A percentile compares a stretch with the other conserved stretches of the same genome.
Evolutionary conservation across 1,284 basidiomycete genomes (phyloP).

Genomic region (Heliocybe sulcata): DNA sequence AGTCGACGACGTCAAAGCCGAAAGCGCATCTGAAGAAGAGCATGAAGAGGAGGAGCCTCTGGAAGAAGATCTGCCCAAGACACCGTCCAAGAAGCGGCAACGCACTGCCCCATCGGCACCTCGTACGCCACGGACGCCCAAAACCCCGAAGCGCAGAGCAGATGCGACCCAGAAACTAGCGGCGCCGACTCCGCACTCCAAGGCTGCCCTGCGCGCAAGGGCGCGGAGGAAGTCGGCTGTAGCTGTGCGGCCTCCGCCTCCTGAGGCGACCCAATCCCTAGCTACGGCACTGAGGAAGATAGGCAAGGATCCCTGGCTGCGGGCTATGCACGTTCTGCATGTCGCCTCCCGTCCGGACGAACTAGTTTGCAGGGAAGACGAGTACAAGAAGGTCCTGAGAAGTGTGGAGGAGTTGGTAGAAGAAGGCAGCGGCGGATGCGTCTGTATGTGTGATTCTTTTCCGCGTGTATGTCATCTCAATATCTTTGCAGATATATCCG

Average conservation of each 20-base stretch:
- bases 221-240: conserved; percentile 25
- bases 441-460: conserved; percentile 60
- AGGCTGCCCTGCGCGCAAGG: conserved; percentile 42
- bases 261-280: conserved; percentile 16
- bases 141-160: conserved; percentile 17
- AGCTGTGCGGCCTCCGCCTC: conserved; percentile 27
- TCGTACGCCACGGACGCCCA: conserved; percentile 11
- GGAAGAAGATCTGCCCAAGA: conserved; percentile 8
- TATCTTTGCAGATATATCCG: conserved; percentile 76
- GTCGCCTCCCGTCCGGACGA: conserved; percentile 90
- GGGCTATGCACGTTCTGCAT: conserved; percentile 86
- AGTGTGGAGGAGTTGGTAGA: conserved; percentile 85
- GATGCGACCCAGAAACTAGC: conserved; percentile 26
- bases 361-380: conserved; percentile 86
- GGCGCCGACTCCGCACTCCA: conserved; percentile 64
- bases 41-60: conserved; percentile 6
- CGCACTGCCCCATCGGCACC: conserved; percentile 11
- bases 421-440: conserved; percentile 89
- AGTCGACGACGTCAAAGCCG: background rate
- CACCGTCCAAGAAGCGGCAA: conserved; percentile 19
- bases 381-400: conserved; percentile 74
- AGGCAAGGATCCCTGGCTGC: conserved; percentile 71
- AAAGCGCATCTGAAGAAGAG: conserved; percentile 2
- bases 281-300: conserved; percentile 29
- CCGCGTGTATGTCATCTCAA: background rate